Percentiles rank a stretch among this genome's conserved stretches.
phyloP scores from a whole-genome alignment of 2,329 filamentous ascomycete species.

The Trichoderma aggressivum region DNA sequence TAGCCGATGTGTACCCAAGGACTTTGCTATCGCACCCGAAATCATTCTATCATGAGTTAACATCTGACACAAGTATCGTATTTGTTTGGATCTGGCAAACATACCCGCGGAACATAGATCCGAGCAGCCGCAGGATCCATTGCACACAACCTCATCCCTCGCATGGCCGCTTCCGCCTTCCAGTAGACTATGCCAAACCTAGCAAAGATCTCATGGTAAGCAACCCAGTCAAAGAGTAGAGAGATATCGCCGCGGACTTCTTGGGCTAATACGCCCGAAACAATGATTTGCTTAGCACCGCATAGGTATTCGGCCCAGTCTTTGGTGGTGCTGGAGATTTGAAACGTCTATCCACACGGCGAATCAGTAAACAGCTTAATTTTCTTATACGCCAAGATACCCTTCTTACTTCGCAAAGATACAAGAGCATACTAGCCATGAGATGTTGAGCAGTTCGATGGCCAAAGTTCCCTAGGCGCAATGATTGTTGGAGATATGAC shows the following conservation, averaged over 20 bases:
- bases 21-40: neutral
- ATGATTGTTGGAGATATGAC: neutral
- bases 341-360: neutral
- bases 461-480: neutral
- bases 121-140: neutral
- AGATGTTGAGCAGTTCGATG: neutral
- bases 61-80: neutral
- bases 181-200: neutral
- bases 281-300: neutral
- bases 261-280: neutral
- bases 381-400: neutral
- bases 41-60: neutral
- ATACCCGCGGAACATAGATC: neutral
- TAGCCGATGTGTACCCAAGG: neutral
- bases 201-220: slow-evolving; percentile 1
- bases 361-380: neutral
- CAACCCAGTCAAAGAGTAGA: neutral
- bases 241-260: neutral
- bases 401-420: neutral
- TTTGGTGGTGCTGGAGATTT: neutral
- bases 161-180: neutral
- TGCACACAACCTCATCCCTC: neutral
- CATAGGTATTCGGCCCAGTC: slow-evolving; percentile 1
- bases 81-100: neutral
- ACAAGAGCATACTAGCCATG: slow-evolving; percentile 4